phyloP scores from a whole-genome alignment of 371 early-diverging fungal species.

The Cokeromyces recurvatus region DNA sequence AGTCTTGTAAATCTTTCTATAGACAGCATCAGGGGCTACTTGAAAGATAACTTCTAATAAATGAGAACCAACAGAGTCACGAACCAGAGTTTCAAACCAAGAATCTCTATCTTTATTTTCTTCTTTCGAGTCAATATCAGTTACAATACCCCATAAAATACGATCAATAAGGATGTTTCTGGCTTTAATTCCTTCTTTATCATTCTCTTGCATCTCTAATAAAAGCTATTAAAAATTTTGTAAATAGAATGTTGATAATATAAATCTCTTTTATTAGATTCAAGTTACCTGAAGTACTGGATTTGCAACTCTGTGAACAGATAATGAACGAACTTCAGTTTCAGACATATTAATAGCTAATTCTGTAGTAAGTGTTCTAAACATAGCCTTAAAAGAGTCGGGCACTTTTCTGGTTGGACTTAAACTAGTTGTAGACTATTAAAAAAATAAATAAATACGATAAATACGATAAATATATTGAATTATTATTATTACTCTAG shows the following conservation, averaged over 20 bases:
- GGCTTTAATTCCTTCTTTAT: conserved; percentile 40
- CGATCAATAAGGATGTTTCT: conserved; percentile 58
- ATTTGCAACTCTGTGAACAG: conserved; percentile 67
- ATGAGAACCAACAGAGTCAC: conserved; percentile 67
- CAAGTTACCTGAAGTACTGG: conserved; percentile 66
- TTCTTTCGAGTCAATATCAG: conserved; percentile 33
- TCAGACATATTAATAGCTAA: conserved; percentile 52
- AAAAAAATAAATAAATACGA: neutral
- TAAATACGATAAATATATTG: too few species aligned
- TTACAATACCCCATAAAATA: conserved; percentile 58
- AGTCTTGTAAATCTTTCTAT: conserved; percentile 61
- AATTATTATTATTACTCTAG: conserved; percentile 16
- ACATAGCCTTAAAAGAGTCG: conserved; percentile 50
- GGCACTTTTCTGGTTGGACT: conserved; percentile 56
- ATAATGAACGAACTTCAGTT: conserved; percentile 54
- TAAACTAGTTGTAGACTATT: conserved; percentile 21
- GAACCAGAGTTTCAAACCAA: conserved; percentile 54
- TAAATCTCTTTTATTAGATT: neutral
- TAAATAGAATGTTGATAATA: too few species aligned
- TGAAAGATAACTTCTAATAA: conserved; percentile 59
- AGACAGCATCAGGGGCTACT: conserved; percentile 52
- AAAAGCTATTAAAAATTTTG: conserved; percentile 28
- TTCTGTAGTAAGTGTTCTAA: conserved; percentile 52
- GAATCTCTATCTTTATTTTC: conserved; percentile 45
- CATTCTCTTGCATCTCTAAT: conserved; percentile 51